Conservation (phyloP, 2,329 filamentous ascomycete genomes). For the Aureobasidium sp. region DNA sequence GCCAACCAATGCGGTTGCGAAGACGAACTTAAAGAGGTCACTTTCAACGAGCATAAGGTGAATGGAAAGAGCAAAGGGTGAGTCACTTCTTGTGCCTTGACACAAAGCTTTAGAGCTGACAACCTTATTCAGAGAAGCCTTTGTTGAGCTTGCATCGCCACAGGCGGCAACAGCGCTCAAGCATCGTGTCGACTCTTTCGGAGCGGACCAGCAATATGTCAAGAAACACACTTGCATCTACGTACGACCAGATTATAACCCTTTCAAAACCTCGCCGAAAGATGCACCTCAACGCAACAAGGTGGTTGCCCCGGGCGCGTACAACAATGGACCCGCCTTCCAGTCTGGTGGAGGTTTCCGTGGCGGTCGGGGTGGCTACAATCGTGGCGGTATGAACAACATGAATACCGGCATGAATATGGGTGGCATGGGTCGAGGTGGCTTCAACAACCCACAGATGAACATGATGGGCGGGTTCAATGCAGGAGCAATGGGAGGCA, state of each 20-base stretch:
- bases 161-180: conserved; percentile 84
- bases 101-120: conserved; percentile 8
- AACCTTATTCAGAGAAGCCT: conserved; percentile 54
- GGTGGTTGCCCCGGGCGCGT: conserved; percentile 42
- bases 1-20: conserved; percentile 72
- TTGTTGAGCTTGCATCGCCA: conserved; percentile 74
- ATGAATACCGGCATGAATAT: conserved; percentile 19
- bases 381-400: conserved; percentile 22
- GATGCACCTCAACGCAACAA: conserved; percentile 67
- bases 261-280: conserved; percentile 86
- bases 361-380: conserved; percentile 26
- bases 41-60: conserved; percentile 97
- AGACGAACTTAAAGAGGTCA: conserved; percentile 81
- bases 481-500: conserved; percentile 32
- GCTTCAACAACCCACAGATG: conserved; percentile 17
- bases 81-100: conserved; percentile 26
- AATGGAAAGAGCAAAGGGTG: conserved; percentile 99
- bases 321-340: conserved; percentile 33
- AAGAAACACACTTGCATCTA: conserved; percentile 68
- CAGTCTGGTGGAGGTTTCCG: conserved; percentile 45
- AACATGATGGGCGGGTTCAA: conserved; percentile 19
- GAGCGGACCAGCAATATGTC: conserved; percentile 48
- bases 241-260: conserved; percentile 70
- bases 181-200: conserved; percentile 64
- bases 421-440: conserved; percentile 18